A percentile compares a stretch with the other conserved stretches of the same genome.
These are phyloP conservation scores for Triticum urartu DNA, from an alignment of 176 grass and related monocot species.

Conservation along the genomic window DNA sequence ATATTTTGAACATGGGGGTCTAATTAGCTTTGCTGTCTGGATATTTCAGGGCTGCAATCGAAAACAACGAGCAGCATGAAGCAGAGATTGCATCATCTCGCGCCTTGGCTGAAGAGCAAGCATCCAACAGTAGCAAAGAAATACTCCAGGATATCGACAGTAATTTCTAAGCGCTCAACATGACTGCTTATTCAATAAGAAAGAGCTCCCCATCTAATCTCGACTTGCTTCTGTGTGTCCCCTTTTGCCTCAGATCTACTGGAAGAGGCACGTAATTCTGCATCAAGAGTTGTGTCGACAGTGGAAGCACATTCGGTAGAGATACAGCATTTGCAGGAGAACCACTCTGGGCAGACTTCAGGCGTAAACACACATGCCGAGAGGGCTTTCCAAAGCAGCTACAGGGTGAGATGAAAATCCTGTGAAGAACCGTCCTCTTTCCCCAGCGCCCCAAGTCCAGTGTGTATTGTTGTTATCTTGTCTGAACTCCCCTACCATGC, in stretches of 20 bases:
- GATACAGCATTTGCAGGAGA: slow-evolving; percentile 50
- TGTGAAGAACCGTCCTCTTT: not conserved
- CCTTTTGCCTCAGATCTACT: slow-evolving; percentile 42
- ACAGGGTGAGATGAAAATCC: slow-evolving; percentile 41
- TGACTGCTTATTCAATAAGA: not conserved
- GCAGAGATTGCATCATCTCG: slow-evolving; percentile 63
- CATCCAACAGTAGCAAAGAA: slow-evolving; percentile 42
- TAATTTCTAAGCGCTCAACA: slow-evolving; percentile 30
- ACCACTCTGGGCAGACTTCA: slow-evolving; percentile 48
- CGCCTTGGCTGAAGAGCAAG: slow-evolving; percentile 48
- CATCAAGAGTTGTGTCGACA: slow-evolving; percentile 50
- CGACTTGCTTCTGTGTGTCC: not conserved
- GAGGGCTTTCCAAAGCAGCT: slow-evolving; percentile 53
- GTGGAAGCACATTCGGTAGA: slow-evolving; percentile 48
- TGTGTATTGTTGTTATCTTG: not conserved
- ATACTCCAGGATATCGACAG: slow-evolving; percentile 67
- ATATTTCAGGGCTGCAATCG: slow-evolving; percentile 57
- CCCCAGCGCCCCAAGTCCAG: not conserved
- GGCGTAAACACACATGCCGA: slow-evolving; percentile 68
- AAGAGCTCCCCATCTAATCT: not conserved
- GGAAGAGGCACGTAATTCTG: slow-evolving; percentile 27
- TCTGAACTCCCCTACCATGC: not conserved
- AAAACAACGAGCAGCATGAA: slow-evolving; percentile 70
- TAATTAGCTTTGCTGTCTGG: not conserved
- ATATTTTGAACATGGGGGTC: not conserved